Base-by-base conservation (phyloP, 2,329 filamentous ascomycete genomes). In the Raffaelea ambrosiae region DNA sequence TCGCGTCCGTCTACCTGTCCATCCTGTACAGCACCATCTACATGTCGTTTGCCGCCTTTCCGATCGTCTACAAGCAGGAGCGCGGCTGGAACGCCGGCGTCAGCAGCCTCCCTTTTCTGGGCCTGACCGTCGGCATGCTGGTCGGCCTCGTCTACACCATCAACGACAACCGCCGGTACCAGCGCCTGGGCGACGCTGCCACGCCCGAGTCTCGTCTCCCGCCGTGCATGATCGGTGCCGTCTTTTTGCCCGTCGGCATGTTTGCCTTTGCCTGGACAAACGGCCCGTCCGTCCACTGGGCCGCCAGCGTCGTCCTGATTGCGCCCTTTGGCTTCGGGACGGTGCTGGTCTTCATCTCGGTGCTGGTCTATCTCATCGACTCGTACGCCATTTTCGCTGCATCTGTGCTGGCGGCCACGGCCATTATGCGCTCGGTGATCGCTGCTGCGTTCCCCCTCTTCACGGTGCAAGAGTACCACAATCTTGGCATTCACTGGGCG, bases 221-320 rank as follows among this genome's bases (percentile, higher is more conserved):
- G 0, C 72, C 77, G 8, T 73, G 74, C 43, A 74, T 87, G 51
- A 58, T 85, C 35, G 84, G 82, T 4, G 76, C 75, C 10, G 60
- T 84, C 22, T 66, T 73, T 2, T 65, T 87, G 3, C 83, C 83
- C 2, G 59, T 81, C n/a, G 77, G 79, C 3, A 66, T 85, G n/a
- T 83, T 85, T 68, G 77, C 76, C 69, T 83, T 84, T 55, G 81
- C 79, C 1, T 84, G 81, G 81, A 83, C 81, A 0, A 79, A 79
- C 54, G 68, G 64, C 11, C 67, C 72, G 0, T 40, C 47, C 13
- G 40, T 61, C n/a, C 61, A 63, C 52, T 64, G 60, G 59, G 39
- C 54, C 14, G 61, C 62, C 43, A 53, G 55, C 51, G 64, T 68
- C 49, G 57, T 62, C 36, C 61, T 54, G 3, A 59, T 58, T 1